Evolutionary conservation across 345 rosid genomes (phyloP).

Genomic region (Ceriops zippeliana): DNA sequence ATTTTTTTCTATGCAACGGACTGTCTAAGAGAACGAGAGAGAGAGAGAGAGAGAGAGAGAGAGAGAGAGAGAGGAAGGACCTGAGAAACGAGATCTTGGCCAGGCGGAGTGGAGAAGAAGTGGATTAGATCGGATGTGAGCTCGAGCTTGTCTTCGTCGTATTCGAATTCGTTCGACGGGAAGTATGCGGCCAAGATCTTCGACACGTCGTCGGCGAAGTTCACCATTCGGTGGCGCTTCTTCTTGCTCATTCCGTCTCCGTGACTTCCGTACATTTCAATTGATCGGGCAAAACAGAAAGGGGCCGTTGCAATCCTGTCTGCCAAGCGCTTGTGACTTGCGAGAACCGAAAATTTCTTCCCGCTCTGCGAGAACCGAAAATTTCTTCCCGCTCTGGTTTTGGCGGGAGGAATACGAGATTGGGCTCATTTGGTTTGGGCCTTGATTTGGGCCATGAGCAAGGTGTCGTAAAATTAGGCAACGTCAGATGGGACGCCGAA

Average conservation of each 20-base stretch:
- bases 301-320: background rate
- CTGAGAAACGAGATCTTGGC: conserved; percentile 56
- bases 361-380: background rate
- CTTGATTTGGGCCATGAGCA: too few relatives aligned
- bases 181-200: conserved; percentile 50
- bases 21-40: background rate
- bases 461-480: too few relatives aligned
- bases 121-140: conserved; percentile 57
- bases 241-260: conserved; percentile 25
- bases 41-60: background rate
- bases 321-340: background rate
- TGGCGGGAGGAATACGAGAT: conserved; percentile 17
- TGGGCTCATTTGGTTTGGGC: too few relatives aligned
- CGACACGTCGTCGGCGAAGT: conserved; percentile 22
- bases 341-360: too few relatives aligned
- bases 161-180: conserved; percentile 50
- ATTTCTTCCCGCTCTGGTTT: conserved; percentile 1
- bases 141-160: conserved; percentile 47
- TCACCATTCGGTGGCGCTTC: conserved; percentile 18
- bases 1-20: too few relatives aligned
- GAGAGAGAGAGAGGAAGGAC: conserved; percentile 24
- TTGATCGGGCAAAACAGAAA: background rate
- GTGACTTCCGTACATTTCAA: conserved; percentile 34
- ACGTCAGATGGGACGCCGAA: background rate
- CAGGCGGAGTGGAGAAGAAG: conserved; percentile 57